Base-by-base conservation (phyloP, 495 filamentous ascomycete genomes). In the Penicillium longicatenatum region DNA sequence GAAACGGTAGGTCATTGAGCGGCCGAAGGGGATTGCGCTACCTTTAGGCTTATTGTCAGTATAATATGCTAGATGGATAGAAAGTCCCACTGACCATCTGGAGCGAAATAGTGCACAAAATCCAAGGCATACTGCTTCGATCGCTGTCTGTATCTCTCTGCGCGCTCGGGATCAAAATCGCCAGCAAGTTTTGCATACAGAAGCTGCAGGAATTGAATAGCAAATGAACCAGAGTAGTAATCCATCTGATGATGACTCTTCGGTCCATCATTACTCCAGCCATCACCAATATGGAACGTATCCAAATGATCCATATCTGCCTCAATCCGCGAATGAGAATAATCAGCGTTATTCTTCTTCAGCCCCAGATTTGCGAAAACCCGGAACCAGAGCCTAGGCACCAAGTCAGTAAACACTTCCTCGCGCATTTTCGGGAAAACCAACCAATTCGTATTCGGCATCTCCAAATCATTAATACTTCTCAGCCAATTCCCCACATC, bases 351-450 rank as follows among this genome's bases (percentile, higher is more conserved):
- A 37, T 90, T 87, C 58, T 82, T 86, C 57, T 86, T 84, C 31
- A 93, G 70, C 0, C 89, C 89, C 2, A 92, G 80, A 64, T 92
- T 92, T 14, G 89, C 89, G 65, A 92, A 92, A 12, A 93, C 87
- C 17, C 89, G 84, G 63, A 92, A 92, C 89, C 88, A 92, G 29
- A 92, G 79, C 70, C 70, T 65, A 4, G 3, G 3, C 31, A 12
- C 12, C 31, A 9, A 35, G 1, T 35, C 31, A 35, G 31, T 10
- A 14, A 35, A 12, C 7, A 9, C 1, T 2, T 26, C 4, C 26
- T 10, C 4, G 12, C 14, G 0, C 14, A 39, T 5, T 4, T 1
- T 5, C 0, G 6, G 8, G 2, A 17, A 16, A 6, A 20, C 46
- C 17, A 51, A 42, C 35, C 41, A 45, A 37, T 83, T 84, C 12